Evolutionary conservation across 441 rosid species (phyloP).

Genomic region (Croton setiger): DNA sequence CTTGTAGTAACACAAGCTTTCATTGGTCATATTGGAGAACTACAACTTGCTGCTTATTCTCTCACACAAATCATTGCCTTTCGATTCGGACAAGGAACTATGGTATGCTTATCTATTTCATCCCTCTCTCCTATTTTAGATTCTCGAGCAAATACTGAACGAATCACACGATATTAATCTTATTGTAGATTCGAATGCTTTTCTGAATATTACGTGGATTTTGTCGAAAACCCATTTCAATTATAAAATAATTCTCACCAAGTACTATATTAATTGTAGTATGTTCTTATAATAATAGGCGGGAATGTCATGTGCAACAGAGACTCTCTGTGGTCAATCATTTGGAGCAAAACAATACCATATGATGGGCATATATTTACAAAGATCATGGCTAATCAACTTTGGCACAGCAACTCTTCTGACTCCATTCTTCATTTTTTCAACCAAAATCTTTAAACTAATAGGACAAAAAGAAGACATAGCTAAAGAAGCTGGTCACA

Average conservation of each 20-base stretch:
- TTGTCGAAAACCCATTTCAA: too few species aligned
- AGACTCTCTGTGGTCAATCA: constrained; percentile 69
- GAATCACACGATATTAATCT: too few species aligned
- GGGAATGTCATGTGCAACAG: constrained; percentile 66
- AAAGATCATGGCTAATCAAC: constrained; percentile 47
- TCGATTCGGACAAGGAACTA: too few species aligned
- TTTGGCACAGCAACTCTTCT: constrained; percentile 29
- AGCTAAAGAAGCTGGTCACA: constrained; percentile 30
- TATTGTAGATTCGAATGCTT: too few species aligned
- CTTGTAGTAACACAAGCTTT: constrained; percentile 39
- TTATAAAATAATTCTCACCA: too few species aligned
- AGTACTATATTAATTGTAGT: too few species aligned
- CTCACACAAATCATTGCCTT: too few species aligned
- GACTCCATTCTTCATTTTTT: constrained; percentile 39
- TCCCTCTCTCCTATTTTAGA: not conserved
- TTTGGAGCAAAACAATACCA: constrained; percentile 53
- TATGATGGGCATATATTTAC: constrained; percentile 52
- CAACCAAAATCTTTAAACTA: constrained; percentile 27
- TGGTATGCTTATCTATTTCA: too few species aligned
- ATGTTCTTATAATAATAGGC: too few species aligned
- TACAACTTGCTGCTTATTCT: constrained; percentile 48
- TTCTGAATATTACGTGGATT: too few species aligned
- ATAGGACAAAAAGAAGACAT: constrained; percentile 32
- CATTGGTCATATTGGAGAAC: constrained; percentile 37
- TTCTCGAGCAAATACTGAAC: too few species aligned